These are phyloP conservation scores for Eimeria praecox DNA, from an alignment of 169 alveolate genomes.

Conservation along the genomic window DNA sequence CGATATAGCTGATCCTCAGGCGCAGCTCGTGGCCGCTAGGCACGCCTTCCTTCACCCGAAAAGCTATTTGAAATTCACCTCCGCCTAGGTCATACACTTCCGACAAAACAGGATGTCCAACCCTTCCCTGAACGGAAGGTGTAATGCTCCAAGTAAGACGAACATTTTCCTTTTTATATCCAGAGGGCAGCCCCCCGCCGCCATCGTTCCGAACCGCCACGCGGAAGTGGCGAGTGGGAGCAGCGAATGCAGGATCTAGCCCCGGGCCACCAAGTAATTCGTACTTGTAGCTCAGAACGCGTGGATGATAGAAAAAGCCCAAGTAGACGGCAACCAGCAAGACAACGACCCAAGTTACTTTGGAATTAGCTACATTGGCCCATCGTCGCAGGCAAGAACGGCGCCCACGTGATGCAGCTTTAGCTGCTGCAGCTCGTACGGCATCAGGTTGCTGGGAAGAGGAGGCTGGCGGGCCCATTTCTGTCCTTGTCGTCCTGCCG, in stretches of 20 bases:
- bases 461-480: background rate
- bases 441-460: conserved; percentile 13
- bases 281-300: background rate
- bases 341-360: conserved; percentile 1
- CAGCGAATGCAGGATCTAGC: conserved; percentile 19
- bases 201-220: conserved; percentile 10
- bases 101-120: background rate
- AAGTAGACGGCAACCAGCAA: conserved; percentile 46
- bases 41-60: conserved; percentile 48
- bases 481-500: background rate
- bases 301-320: conserved; percentile 68
- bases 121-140: conserved; percentile 1
- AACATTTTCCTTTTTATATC: background rate
- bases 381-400: conserved; percentile 25
- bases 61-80: conserved; percentile 53
- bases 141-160: conserved; percentile 28
- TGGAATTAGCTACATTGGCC: background rate
- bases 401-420: conserved; percentile 62
- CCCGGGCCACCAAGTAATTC: conserved; percentile 54
- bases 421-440: conserved; percentile 54
- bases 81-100: conserved; percentile 48
- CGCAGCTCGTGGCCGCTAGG: conserved; percentile 69
- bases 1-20: conserved; percentile 41
- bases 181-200: conserved; percentile 55
- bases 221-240: conserved; percentile 75